Conservation (phyloP, 345 rosid species). For the Pistacia atlantica region DNA sequence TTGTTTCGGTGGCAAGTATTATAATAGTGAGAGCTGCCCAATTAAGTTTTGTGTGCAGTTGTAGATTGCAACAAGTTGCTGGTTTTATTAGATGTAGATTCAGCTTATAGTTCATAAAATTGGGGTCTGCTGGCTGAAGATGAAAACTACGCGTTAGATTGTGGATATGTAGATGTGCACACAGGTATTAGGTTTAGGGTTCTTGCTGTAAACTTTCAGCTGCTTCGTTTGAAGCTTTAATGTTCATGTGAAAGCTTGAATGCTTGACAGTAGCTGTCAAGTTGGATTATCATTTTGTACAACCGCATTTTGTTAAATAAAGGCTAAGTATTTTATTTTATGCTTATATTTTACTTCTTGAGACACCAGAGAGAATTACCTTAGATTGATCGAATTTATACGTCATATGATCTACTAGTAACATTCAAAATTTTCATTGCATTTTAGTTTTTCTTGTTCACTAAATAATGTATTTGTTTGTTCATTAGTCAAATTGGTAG, state of each 20-base stretch:
- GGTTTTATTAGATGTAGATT: conserved; percentile 13
- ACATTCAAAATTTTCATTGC: no score
- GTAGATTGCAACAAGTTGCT: conserved; percentile 15
- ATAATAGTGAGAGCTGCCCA: conserved; percentile 19
- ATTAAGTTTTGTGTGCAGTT: conserved; percentile 29
- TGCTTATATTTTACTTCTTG: no score
- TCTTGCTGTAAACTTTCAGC: conserved; percentile 7
- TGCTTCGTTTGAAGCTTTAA: conserved; percentile 17
- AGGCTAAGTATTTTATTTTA: neutral
- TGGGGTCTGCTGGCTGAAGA: conserved; percentile 16
- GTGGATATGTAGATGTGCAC: conserved; percentile 22
- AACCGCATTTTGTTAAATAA: conserved; percentile 9
- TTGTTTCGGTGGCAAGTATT: neutral
- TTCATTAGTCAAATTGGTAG: no score
- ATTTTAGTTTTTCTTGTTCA: no score
- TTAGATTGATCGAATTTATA: no score
- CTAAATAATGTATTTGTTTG: no score
- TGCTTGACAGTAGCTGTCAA: conserved; percentile 19
- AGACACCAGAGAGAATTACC: no score
- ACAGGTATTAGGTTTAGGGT: neutral
- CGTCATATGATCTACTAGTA: no score
- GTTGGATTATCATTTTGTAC: conserved; percentile 3
- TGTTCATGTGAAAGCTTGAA: conserved; percentile 1
- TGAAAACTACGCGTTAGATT: neutral
- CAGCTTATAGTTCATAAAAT: conserved; percentile 19